Evolutionary conservation across 495 filamentous ascomycete genomes (phyloP), one percentile per base, ranked within the genome.

Genomic region (Hypoxylon crocopeplum): DNA sequence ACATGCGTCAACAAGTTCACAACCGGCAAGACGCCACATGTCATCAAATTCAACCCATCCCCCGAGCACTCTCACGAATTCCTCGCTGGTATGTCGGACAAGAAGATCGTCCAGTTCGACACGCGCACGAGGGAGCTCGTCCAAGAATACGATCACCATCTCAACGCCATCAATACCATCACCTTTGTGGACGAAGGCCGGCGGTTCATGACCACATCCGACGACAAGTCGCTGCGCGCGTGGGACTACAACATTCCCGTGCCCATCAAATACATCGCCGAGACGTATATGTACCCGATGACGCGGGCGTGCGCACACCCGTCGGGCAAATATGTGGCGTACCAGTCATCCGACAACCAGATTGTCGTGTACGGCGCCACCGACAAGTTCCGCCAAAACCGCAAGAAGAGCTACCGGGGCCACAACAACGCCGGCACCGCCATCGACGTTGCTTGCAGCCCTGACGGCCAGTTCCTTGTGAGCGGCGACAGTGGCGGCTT

Each of bases 231-330:
- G 20, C 79, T 99, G 20, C 86, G 94, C 51, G 93, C 93, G 6
- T 98, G 94, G 94, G 95, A 98, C 77, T 96, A 95, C 76, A 90
- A 90, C 56, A 98, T 98, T 68, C 93, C 93, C 4, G 92, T 96
- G 0, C 79, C 80, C 27, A 83, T 83, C 68, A 91, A 89, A 64
- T 88, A 92, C 76, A 90, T 91, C 66, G 92, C 93, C 32, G 95
- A 98, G 72, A 92, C 94, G 17, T 89, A 96, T 79, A 97, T 98
- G 93, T 98, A 92, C 73, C 83, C 90, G 13, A 86, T 98, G 76
- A 91, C 89, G 1, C 87, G 90, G 7, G 86, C 91, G 1, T 77
- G 91, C 0, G 72, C 87, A 15, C 94, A 98, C 64, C 94, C 94
- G 1, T 89, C 85, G 38, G 90, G 92, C 34, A 96, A 96, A 73